A percentile compares a stretch with the other conserved stretches of the same genome.
phyloP scores from a whole-genome alignment of 495 filamentous ascomycete species.

The Penicillium cinerascens region DNA sequence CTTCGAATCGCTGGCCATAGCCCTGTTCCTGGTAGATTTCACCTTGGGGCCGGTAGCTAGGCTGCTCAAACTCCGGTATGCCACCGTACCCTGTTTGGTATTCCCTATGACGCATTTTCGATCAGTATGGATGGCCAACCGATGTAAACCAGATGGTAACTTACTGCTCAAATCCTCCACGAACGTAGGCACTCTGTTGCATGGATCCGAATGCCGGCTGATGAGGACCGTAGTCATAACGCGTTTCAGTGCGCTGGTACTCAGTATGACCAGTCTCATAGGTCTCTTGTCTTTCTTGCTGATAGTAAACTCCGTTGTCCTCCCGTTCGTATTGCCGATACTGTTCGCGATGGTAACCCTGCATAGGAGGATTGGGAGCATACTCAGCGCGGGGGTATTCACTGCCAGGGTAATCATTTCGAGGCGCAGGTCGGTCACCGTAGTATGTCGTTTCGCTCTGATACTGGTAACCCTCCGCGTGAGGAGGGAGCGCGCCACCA shows the following conservation, averaged over 20 bases:
- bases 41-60: constrained; percentile 11
- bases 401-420: constrained; percentile 3
- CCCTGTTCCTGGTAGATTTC: constrained; percentile 18
- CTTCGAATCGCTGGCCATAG: constrained; percentile 1
- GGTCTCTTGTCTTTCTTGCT: constrained; percentile 16
- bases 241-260: constrained; percentile 18
- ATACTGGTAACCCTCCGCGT: constrained; percentile 10
- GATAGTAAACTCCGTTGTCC: constrained; percentile 21
- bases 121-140: constrained; percentile 1
- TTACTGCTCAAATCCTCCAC: constrained; percentile 18
- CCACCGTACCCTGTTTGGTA: constrained; percentile 15
- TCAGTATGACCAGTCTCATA: constrained; percentile 11
- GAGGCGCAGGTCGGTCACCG: constrained; percentile 6
- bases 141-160: not conserved
- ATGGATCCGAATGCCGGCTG: constrained; percentile 12
- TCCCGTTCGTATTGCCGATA: constrained; percentile 32
- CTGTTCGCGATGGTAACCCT: constrained; percentile 21
- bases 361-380: constrained; percentile 2
- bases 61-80: constrained; percentile 16
- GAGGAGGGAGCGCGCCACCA: constrained; percentile 1
- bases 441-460: constrained; percentile 10
- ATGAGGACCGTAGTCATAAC: constrained; percentile 9
- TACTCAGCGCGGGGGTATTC: constrained; percentile 4
- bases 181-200: constrained; percentile 6
- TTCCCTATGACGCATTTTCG: constrained; percentile 11